These are phyloP conservation scores for Penicillium digitatum DNA, from an alignment of 2,329 filamentous ascomycete species.

Conservation along the genomic window DNA sequence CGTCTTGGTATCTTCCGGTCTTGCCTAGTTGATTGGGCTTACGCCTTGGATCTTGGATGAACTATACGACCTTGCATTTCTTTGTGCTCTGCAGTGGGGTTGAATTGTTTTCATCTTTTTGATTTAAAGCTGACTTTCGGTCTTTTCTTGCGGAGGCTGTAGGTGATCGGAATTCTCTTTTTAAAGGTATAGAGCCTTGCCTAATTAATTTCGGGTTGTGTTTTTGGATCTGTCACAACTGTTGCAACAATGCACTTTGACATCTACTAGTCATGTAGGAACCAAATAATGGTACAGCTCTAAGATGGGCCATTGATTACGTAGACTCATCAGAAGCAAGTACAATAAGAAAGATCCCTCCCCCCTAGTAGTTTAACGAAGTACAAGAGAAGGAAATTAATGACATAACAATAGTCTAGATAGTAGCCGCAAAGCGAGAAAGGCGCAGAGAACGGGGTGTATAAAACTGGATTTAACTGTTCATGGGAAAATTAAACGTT, in stretches of 20 bases:
- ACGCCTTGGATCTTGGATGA: neutral
- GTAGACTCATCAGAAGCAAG: constrained; percentile 17
- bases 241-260: neutral
- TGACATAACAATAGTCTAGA: neutral
- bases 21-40: neutral
- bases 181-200: neutral
- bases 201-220: neutral
- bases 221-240: neutral
- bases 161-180: neutral
- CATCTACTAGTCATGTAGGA: neutral
- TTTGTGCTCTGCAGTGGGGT: neutral
- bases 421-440: neutral
- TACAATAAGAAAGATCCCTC: constrained; percentile 21
- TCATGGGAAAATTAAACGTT: constrained; percentile 20
- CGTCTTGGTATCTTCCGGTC: neutral
- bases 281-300: neutral
- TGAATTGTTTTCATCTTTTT: neutral
- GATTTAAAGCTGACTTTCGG: neutral
- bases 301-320: neutral
- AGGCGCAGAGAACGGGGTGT: constrained; percentile 8
- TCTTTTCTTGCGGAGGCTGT: neutral
- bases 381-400: neutral
- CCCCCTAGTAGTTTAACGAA: neutral
- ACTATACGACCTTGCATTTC: constrained; percentile 2
- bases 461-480: constrained; percentile 18